Evolutionary conservation across 176 grass and related monocot species (phyloP).

Genomic region (Musa beccarii): DNA sequence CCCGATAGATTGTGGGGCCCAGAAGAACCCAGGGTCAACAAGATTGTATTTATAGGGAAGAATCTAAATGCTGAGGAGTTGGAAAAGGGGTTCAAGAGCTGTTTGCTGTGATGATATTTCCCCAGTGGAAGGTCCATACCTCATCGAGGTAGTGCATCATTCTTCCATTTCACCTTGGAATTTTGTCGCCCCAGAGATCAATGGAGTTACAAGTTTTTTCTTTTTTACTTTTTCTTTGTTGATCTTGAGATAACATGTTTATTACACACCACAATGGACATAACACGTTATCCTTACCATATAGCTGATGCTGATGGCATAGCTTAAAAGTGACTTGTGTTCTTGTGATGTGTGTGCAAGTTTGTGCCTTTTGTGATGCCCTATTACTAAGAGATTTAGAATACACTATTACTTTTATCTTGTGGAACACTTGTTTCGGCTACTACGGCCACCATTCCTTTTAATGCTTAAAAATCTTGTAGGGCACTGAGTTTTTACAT

Average conservation of each 20-base stretch:
- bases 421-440: background rate
- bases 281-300: background rate
- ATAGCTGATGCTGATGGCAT: background rate
- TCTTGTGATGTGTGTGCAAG: background rate
- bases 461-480: too few species aligned
- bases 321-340: background rate
- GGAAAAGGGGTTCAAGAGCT: slow-evolving; percentile 87
- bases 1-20: slow-evolving; percentile 80
- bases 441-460: too few species aligned
- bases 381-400: background rate
- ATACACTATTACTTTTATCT: background rate
- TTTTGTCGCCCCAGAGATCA: background rate
- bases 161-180: background rate
- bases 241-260: background rate
- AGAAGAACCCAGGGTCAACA: slow-evolving; percentile 75
- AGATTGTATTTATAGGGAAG: slow-evolving; percentile 96
- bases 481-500: background rate
- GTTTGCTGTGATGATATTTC: slow-evolving; percentile 35
- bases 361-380: background rate
- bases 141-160: background rate
- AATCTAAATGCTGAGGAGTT: slow-evolving; percentile 73
- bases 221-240: background rate
- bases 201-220: background rate
- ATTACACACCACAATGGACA: background rate
- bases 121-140: background rate